These are phyloP conservation scores for Pichia nanzhaoensis DNA, from an alignment of 805 yeast genomes.

Conservation along the genomic window DNA sequence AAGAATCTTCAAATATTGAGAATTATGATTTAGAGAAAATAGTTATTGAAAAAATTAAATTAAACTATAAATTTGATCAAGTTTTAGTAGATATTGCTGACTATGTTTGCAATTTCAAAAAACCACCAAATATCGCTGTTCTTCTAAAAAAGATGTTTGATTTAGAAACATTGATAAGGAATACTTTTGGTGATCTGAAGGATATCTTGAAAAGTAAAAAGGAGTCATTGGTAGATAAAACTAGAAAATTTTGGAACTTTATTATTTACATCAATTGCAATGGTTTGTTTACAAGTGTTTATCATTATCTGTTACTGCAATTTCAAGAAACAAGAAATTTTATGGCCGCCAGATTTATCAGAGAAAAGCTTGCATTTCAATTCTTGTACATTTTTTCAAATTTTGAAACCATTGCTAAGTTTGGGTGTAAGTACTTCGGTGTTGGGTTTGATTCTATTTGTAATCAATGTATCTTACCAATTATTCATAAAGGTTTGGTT, in stretches of 20 bases:
- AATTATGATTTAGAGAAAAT: slow-evolving; percentile 38
- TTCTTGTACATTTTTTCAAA: slow-evolving; percentile 32
- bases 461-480: slow-evolving; percentile 32
- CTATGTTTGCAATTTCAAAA: slow-evolving; percentile 35
- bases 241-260: slow-evolving; percentile 20
- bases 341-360: slow-evolving; percentile 33
- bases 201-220: slow-evolving; percentile 21
- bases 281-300: slow-evolving; percentile 34
- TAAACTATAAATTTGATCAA: slow-evolving; percentile 28
- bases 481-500: slow-evolving; percentile 33
- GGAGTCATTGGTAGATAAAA: slow-evolving; percentile 17
- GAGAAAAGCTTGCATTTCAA: slow-evolving; percentile 29
- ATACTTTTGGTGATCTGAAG: slow-evolving; percentile 28
- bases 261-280: slow-evolving; percentile 22
- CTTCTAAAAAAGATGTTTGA: slow-evolving; percentile 31
- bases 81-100: slow-evolving; percentile 30
- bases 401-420: slow-evolving; percentile 32
- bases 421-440: slow-evolving; percentile 25
- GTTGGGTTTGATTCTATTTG: slow-evolving; percentile 34
- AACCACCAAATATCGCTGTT: slow-evolving; percentile 32
- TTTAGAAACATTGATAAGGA: slow-evolving; percentile 32
- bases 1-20: slow-evolving; percentile 29
- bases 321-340: slow-evolving; percentile 32
- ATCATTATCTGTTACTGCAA: slow-evolving; percentile 36
- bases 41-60: slow-evolving; percentile 30